phyloP scores from a whole-genome alignment of 352 stramenopile genomes.

The Globisporangium nunn region DNA sequence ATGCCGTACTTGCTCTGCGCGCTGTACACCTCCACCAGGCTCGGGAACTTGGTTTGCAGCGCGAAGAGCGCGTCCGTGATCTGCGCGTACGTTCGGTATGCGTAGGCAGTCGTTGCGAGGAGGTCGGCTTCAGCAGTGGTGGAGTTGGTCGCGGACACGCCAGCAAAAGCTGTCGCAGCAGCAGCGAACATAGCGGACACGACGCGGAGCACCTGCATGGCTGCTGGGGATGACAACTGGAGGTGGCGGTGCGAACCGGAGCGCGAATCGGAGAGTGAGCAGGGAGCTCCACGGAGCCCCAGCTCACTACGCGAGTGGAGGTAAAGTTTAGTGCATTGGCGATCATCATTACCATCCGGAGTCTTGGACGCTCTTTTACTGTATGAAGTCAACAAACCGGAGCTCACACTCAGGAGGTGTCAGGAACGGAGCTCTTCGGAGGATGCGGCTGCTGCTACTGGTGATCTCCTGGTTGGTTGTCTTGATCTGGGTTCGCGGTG shows the following conservation, averaged over 20 bases:
- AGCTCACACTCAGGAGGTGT: neutral
- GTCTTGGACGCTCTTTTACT: neutral
- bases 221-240: neutral
- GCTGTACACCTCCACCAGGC: slow-evolving; percentile 72
- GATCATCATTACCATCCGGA: neutral
- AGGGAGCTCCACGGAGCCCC: neutral
- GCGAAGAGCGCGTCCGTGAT: slow-evolving; percentile 56
- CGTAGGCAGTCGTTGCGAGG: slow-evolving; percentile 16
- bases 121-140: neutral
- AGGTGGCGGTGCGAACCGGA: neutral
- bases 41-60: slow-evolving; percentile 47
- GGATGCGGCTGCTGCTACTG: neutral
- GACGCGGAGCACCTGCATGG: slow-evolving; percentile 4
- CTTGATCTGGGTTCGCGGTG: neutral
- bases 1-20: slow-evolving; percentile 75
- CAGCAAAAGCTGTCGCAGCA: neutral
- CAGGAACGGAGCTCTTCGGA: neutral
- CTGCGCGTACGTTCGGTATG: slow-evolving; percentile 62
- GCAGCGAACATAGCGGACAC: slow-evolving; percentile 2
- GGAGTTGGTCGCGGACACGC: neutral
- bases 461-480: neutral
- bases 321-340: neutral
- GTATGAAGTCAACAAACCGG: neutral
- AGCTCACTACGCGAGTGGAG: too few relatives aligned
- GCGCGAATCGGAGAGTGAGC: slow-evolving; percentile 6